A percentile compares a stretch with the other conserved stretches of the same genome.
Conservation (phyloP, 352 stramenopile species). For the Phytophthora pini region DNA sequence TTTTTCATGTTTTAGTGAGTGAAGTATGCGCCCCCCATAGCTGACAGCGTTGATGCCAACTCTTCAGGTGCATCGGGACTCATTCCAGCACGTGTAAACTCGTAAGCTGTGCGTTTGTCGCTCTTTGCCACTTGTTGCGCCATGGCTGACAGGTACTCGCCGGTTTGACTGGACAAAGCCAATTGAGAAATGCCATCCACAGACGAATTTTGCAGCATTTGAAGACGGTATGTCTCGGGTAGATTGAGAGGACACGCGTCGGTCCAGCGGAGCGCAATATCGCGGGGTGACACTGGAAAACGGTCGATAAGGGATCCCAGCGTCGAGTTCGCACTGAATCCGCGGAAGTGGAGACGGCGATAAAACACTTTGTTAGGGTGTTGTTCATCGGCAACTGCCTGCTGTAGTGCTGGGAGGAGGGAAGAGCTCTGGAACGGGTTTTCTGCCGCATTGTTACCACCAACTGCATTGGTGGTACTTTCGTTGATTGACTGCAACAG, state of each 20-base stretch:
- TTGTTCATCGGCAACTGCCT: conserved; percentile 8
- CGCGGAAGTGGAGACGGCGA: conserved; percentile 57
- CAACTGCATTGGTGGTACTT: conserved; percentile 24
- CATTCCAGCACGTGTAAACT: conserved; percentile 81
- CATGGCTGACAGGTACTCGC: conserved; percentile 52
- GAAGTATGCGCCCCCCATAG: conserved; percentile 55
- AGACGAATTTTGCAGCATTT: conserved; percentile 23
- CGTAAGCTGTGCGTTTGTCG: conserved; percentile 73
- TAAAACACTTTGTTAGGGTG: conserved; percentile 36
- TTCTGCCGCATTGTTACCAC: conserved; percentile 4
- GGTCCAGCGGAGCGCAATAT: conserved; percentile 54
- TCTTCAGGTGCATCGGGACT: conserved; percentile 72
- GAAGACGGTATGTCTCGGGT: conserved; percentile 30
- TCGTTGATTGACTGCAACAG: conserved; percentile 39
- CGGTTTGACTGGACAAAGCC: conserved; percentile 45
- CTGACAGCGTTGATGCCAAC: conserved; percentile 52
- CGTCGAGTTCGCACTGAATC: conserved; percentile 41
- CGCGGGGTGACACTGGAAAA: conserved; percentile 29
- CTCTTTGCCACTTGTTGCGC: conserved; percentile 40
- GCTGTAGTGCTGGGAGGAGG: conserved; percentile 45
- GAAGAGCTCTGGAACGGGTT: conserved; percentile 42
- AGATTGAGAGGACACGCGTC: conserved; percentile 28
- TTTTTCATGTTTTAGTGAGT: conserved; percentile 11
- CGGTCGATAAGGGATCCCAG: conserved; percentile 39
- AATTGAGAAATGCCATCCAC: conserved; percentile 61